A percentile compares a stretch with the other conserved stretches of the same genome.
Conservation (phyloP, 768 basidiomycete species). For the Leucogyrophana mollusca region DNA sequence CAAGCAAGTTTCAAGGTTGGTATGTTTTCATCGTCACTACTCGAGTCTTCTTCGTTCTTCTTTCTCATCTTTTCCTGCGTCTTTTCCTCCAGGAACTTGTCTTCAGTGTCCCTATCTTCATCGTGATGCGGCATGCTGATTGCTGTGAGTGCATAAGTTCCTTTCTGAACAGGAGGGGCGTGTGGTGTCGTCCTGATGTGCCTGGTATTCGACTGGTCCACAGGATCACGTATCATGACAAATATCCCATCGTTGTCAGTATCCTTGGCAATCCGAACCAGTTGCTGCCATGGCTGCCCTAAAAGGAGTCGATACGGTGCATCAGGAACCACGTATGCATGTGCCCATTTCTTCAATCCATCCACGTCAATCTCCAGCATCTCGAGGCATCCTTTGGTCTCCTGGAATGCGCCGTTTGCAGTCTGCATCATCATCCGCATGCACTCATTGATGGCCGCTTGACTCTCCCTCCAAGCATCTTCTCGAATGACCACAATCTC, state of each 20-base stretch:
- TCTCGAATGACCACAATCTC: constrained; percentile 23
- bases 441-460: constrained; percentile 12
- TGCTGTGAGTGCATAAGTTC: too few relatives aligned
- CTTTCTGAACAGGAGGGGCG: too few relatives aligned
- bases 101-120: too few relatives aligned
- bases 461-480: constrained; percentile 13
- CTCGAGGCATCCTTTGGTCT: neutral
- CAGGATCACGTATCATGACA: constrained; percentile 6
- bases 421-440: constrained; percentile 20
- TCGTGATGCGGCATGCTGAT: too few relatives aligned
- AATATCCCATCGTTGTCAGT: constrained; percentile 1
- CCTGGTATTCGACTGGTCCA: neutral
- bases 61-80: too few relatives aligned
- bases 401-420: constrained; percentile 14
- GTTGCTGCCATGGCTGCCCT: constrained; percentile 18
- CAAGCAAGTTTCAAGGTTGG: too few relatives aligned
- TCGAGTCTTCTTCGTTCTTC: too few relatives aligned
- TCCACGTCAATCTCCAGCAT: constrained; percentile 6
- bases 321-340: constrained; percentile 18
- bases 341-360: constrained; percentile 18
- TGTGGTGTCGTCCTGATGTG: neutral
- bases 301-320: constrained; percentile 18
- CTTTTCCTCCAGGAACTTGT: too few relatives aligned
- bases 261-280: constrained; percentile 10
- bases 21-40: too few relatives aligned